phyloP scores from a whole-genome alignment of 768 basidiomycete species.

The Trametes meyenii region DNA sequence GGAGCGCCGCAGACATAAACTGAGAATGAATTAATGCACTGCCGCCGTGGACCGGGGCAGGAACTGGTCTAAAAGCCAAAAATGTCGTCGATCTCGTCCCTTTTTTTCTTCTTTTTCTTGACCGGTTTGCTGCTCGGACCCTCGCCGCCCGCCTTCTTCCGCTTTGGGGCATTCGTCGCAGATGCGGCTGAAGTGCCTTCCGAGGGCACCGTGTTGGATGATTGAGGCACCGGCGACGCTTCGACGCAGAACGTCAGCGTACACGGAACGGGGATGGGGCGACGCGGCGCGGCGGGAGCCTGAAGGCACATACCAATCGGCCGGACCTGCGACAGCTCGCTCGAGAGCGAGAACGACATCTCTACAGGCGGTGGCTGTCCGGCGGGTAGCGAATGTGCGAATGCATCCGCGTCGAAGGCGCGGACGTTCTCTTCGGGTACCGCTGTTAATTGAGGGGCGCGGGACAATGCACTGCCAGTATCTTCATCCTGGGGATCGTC shows the following conservation, averaged over 20 bases:
- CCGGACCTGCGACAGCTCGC: slow-evolving; percentile 3
- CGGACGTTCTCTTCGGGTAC: slow-evolving; percentile 1
- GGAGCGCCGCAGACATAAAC: background rate
- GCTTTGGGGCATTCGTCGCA: slow-evolving; percentile 15
- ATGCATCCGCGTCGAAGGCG: slow-evolving; percentile 9
- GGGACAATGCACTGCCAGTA: slow-evolving; percentile 18
- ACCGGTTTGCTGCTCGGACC: slow-evolving; percentile 26
- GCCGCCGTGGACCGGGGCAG: background rate
- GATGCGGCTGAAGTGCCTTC: background rate
- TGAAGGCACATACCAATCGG: slow-evolving; percentile 5
- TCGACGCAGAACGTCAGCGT: background rate
- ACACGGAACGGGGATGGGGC: background rate
- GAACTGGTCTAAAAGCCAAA: slow-evolving; percentile 45
- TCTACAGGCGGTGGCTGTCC: background rate
- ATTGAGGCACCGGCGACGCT: background rate
- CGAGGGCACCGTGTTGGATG: background rate
- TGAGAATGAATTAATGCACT: background rate
- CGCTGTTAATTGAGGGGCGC: background rate
- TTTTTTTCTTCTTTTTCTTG: slow-evolving; percentile 44
- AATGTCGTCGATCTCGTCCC: slow-evolving; percentile 72
- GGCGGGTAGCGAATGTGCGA: background rate
- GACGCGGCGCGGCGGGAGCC: no score
- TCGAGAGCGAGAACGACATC: slow-evolving; percentile 12
- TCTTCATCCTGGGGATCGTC: slow-evolving; percentile 24
- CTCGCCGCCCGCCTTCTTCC: slow-evolving; percentile 15